Conservation (phyloP, 768 basidiomycete species). For the Mycena floridula region DNA sequence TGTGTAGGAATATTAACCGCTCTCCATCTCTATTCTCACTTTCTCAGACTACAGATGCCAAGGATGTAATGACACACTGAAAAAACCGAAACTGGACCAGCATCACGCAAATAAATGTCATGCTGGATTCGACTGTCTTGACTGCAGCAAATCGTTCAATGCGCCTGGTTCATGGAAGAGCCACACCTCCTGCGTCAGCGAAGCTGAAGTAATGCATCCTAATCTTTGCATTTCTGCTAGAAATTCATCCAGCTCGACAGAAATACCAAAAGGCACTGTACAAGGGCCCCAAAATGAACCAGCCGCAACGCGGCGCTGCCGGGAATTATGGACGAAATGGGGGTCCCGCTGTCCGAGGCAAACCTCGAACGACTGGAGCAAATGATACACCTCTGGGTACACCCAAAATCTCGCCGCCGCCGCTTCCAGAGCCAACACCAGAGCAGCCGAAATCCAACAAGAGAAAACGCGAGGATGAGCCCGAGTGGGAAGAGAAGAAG, state of each 20-base stretch:
- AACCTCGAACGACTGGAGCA: slow-evolving; percentile 60
- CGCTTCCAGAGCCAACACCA: slow-evolving; percentile 12
- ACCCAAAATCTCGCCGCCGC: slow-evolving; percentile 25
- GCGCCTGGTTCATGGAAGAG: slow-evolving; percentile 72
- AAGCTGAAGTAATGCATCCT: no score
- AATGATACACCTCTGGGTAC: slow-evolving; percentile 71
- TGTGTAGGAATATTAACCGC: slow-evolving; percentile 33
- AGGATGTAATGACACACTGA: slow-evolving; percentile 85
- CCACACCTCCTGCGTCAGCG: slow-evolving; percentile 81
- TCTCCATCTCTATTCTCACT: not conserved
- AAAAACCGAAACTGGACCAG: slow-evolving; percentile 89
- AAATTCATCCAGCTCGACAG: no score
- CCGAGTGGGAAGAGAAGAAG: no score
- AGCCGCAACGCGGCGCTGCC: no score
- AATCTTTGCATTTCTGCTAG: no score
- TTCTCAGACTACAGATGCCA: slow-evolving; percentile 2
- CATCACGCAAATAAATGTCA: slow-evolving; percentile 61
- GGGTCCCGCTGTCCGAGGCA: slow-evolving; percentile 10
- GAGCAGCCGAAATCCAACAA: slow-evolving; percentile 24
- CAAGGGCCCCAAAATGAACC: slow-evolving; percentile 60
- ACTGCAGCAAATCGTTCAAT: slow-evolving; percentile 82
- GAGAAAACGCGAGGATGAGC: slow-evolving; percentile 14
- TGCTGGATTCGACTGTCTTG: slow-evolving; percentile 73
- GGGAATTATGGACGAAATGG: no score
- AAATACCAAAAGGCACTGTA: slow-evolving; percentile 89